Percentiles rank a stretch among this genome's conserved stretches.
These are phyloP conservation scores for Xerocomus potaroensis DNA, from an alignment of 768 basidiomycete genomes.

Conservation along the genomic window DNA sequence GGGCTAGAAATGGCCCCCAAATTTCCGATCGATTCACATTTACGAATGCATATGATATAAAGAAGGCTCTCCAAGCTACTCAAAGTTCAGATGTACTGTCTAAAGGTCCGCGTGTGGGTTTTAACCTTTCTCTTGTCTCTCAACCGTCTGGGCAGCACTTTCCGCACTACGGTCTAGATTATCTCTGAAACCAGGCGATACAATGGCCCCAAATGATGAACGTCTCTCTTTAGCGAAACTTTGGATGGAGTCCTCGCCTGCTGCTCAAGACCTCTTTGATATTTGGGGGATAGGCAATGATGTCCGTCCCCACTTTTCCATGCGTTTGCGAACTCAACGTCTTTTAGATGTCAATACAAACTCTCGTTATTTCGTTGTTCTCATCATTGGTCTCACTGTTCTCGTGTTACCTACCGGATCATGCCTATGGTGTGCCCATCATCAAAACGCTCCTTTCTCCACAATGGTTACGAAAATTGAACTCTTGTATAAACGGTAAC, in stretches of 20 bases:
- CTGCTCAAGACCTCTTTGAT: slow-evolving; percentile 56
- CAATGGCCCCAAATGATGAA: slow-evolving; percentile 51
- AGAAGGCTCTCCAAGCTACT: slow-evolving; percentile 9
- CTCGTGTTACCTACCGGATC: slow-evolving; percentile 65
- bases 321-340: not conserved
- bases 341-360: slow-evolving; percentile 39
- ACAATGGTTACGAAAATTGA: slow-evolving; percentile 52
- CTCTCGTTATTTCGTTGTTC: slow-evolving; percentile 48
- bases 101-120: slow-evolving; percentile 18
- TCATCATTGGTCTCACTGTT: slow-evolving; percentile 59
- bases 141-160: slow-evolving; percentile 32
- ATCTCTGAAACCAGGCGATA: slow-evolving; percentile 47
- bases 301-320: slow-evolving; percentile 33
- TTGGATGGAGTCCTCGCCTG: slow-evolving; percentile 58
- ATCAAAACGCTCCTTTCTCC: slow-evolving; percentile 56
- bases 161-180: slow-evolving; percentile 54
- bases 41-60: slow-evolving; percentile 21
- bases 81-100: slow-evolving; percentile 14
- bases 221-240: slow-evolving; percentile 54
- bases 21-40: slow-evolving; percentile 12
- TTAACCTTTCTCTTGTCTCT: not conserved
- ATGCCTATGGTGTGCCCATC: slow-evolving; percentile 57
- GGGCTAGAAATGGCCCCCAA: slow-evolving; percentile 15
- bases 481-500: slow-evolving; percentile 56
- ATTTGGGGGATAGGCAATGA: slow-evolving; percentile 54